phyloP scores from a whole-genome alignment of 768 basidiomycete genomes.

The Podaxis pistillaris region DNA sequence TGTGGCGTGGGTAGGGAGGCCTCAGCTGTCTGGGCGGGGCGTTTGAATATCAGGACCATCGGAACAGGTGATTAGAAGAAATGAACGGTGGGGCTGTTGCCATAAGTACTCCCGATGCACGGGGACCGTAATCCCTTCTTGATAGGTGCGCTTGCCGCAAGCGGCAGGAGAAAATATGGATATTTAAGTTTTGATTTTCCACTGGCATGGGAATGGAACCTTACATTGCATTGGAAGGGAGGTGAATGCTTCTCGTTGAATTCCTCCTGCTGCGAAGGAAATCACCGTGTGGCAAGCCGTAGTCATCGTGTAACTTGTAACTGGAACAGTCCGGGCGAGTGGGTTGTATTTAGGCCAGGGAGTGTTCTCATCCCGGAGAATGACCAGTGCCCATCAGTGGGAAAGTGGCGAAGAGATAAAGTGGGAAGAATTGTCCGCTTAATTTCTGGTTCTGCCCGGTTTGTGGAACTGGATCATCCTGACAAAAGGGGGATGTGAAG shows the following conservation, averaged over 20 bases:
- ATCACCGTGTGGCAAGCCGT: constrained; percentile 8
- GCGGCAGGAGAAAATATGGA: background rate
- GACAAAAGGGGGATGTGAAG: background rate
- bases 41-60: background rate
- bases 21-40: background rate
- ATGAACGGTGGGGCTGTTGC: background rate
- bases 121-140: background rate
- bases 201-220: background rate
- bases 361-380: background rate
- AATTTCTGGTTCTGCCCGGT: background rate
- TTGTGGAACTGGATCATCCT: background rate
- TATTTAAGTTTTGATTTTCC: constrained; percentile 1
- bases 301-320: constrained; percentile 1
- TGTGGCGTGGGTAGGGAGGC: background rate
- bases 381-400: background rate
- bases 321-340: background rate
- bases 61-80: background rate
- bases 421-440: background rate
- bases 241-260: background rate
- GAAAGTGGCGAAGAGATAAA: background rate
- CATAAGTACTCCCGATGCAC: background rate
- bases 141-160: background rate
- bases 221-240: background rate
- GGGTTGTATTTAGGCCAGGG: background rate
- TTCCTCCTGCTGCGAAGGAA: background rate